Evolutionary conservation across 2,329 filamentous ascomycete genomes (phyloP).

Genomic region (Fusarium graminum): DNA sequence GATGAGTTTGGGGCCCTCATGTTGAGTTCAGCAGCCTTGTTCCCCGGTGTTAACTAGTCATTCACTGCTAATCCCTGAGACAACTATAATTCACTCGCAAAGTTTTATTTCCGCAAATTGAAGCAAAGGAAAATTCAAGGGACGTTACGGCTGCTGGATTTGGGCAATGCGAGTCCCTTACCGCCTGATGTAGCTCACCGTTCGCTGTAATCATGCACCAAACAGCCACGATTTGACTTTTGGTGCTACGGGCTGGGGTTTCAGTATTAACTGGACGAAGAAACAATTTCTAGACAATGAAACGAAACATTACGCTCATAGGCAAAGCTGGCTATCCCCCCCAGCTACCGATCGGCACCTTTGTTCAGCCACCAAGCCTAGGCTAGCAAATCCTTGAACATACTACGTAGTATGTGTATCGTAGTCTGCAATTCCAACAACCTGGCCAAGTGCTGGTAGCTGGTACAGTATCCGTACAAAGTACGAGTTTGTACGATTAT

Average conservation of each 20-base stretch:
- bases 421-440: constrained; percentile 26
- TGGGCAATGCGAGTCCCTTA: constrained; percentile 6
- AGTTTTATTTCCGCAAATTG: constrained; percentile 10
- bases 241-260: constrained; percentile 24
- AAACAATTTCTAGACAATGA: constrained; percentile 47
- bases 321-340: constrained; percentile 28
- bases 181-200: constrained; percentile 6
- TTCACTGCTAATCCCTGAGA: constrained; percentile 20
- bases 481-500: constrained; percentile 32
- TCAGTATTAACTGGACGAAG: constrained; percentile 30
- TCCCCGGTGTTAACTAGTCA: constrained; percentile 7
- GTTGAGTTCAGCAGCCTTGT: constrained; percentile 39
- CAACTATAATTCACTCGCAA: constrained; percentile 3
- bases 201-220: constrained; percentile 9
- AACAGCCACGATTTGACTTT: constrained; percentile 13
- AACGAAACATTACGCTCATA: constrained; percentile 47
- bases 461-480: neutral
- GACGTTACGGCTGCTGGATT: constrained; percentile 1
- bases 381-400: constrained; percentile 31
- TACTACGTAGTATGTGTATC: neutral
- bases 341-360: constrained; percentile 42
- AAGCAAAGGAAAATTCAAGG: constrained; percentile 8
- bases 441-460: neutral
- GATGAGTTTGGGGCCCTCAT: constrained; percentile 26
- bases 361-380: constrained; percentile 36